Base-by-base conservation (phyloP, 148 eudicot genomes). In the Camellia sinensis region DNA sequence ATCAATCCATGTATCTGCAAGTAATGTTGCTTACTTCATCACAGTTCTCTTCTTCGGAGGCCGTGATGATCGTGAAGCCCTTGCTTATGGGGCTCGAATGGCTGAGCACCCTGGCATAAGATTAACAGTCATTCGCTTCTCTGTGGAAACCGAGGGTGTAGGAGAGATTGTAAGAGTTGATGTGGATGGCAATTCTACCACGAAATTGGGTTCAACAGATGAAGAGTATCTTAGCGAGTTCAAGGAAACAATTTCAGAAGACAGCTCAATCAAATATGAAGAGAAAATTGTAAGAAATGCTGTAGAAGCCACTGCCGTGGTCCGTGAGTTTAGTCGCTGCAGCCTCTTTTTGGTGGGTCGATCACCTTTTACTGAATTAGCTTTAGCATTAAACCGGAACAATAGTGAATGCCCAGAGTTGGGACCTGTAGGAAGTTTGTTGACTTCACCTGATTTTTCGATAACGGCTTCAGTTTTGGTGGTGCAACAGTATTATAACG, bases 21-120 rank as follows among this genome's bases (percentile, higher is more conserved):
- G 97, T 75, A 91, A 90, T 18, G 91, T 93, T 1, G 78, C 82
- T 61, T 93, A 86, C 0, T 48, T 80, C 9, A 75, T 93, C 53
- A 82, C 84, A 0, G 71, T 82, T 10, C 69, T 88, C 6, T 91
- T 91, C 88, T 89, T 91, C 56, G 97, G 95, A 19, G 95, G 97
- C 12, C 88, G 80, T 7, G 97, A 93, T 83, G 97, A 93, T 43
- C 87, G 88, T 1, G 97, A 93, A 77, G 97, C 97, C 0, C 80
- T 93, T 37, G 86, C 97, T 7, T 88, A 86, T 52, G 95, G 91
- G 0, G 87, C 78, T 1, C 86, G 91, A 48, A 89, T 91, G 92
- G 91, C 91, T 3, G 92, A 93, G 81, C 97, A 91, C 79, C 95
- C 97, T 0, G 97, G 95, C 37, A 90, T 90, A 60, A 87, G 83